Evolutionary conservation across 441 rosid genomes (phyloP).

Genomic region (Bruguiera hainesii): DNA sequence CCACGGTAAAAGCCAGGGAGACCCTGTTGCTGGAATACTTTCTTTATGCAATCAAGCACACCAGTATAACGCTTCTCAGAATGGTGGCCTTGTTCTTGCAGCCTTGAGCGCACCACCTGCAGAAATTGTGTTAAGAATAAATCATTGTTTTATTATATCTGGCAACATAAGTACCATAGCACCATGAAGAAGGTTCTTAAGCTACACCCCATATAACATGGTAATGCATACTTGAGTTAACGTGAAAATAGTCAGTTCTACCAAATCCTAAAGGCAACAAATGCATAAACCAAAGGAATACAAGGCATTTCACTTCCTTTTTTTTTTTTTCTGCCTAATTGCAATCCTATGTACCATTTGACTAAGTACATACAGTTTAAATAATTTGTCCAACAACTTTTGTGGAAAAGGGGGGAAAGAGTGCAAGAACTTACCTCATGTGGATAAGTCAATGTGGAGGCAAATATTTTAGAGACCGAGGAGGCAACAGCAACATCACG

Average conservation of each 20-base stretch:
- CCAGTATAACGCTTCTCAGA: constrained; percentile 53
- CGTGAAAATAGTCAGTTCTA: no score
- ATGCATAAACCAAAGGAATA: no score
- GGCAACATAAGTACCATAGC: not conserved
- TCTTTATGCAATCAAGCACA: constrained; percentile 67
- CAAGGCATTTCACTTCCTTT: no score
- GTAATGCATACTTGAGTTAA: no score
- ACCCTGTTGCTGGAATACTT: constrained; percentile 72
- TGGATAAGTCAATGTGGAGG: constrained; percentile 84
- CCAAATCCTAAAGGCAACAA: no score
- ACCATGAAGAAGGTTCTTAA: no score
- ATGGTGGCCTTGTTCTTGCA: constrained; percentile 77
- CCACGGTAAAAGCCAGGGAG: constrained; percentile 88
- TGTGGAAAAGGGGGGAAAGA: not conserved
- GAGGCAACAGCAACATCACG: constrained; percentile 77
- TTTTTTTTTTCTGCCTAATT: no score
- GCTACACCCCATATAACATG: no score
- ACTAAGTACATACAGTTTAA: not conserved
- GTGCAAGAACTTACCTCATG: constrained; percentile 56
- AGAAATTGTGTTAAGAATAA: constrained; percentile 10
- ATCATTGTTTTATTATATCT: not conserved
- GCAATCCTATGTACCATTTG: no score
- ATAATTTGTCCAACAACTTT: not conserved
- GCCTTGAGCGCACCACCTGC: constrained; percentile 86
- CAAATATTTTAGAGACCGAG: constrained; percentile 68